Evolutionary conservation across 768 basidiomycete species (phyloP), one percentile per base, ranked within the genome.

Genomic region (Hypholoma sublateritium): DNA sequence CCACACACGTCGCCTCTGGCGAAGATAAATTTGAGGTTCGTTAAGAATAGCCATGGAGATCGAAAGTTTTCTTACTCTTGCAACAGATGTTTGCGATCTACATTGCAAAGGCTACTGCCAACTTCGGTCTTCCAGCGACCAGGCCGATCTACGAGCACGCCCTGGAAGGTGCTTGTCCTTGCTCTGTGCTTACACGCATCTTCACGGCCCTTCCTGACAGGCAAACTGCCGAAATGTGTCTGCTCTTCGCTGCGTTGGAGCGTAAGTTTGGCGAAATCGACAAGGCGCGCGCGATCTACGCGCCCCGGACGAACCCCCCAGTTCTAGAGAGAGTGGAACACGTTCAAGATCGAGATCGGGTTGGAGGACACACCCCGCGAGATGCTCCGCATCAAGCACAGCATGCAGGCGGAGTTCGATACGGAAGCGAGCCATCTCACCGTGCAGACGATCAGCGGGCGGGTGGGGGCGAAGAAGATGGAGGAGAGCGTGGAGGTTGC

Each of bases 261-360:
- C 88, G 96, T 63, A 99, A 99, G 70, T 85, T 99, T 35, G 97
- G 97, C 53, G 97, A 99, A 77, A 98, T 99, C 71, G 97, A 99
- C 75, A 84, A 97, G 22, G 97, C 97, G 12, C 86, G 97, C 48
- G 90, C 95, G 1, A 90, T 98, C 62, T 98, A 96, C 64, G 96
- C 95, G 1, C 96, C 96, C 12, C 84, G 96, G 16, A 84, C 90
- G 59, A 86, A 91, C n/a, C 68, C 88, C 94, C 35, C 86, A 87
- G 58, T 98, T 98, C 80, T 98, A 96, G 97, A 73, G 80, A 25
- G 93, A 97, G 69, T 98, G 97, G 97, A 95, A 98, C 70, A 80
- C 79, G 50, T 99, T 98, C 76, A 97, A 99, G 74, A 93, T 98
- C 66, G 97, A 98, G 70, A 97, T 95, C 2, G 97, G 97, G 1